Base-by-base conservation (phyloP, 2,329 filamentous ascomycete genomes). In the Neofusicoccum ribis region DNA sequence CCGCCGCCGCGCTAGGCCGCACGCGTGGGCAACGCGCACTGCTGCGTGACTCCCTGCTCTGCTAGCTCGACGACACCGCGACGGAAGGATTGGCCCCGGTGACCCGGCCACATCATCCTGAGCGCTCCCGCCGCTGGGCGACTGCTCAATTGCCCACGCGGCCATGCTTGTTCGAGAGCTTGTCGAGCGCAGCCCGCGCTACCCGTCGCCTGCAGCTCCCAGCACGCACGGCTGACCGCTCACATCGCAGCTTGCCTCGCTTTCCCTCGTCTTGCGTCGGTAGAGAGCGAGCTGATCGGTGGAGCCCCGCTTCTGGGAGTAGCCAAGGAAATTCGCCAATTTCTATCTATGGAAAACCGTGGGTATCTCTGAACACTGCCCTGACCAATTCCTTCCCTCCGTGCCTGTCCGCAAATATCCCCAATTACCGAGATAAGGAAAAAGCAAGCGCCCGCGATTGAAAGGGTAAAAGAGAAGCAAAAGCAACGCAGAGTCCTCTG, bases 291-390 rank as follows among this genome's bases (percentile, higher is more conserved):
- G 27, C 39, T 41, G n/a, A 41, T 34, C 52, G n/a, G 11, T 4
- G 34, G n/a, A 39, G 34, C 41, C 41, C 56, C 56, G 27, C 41
- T 34, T 36, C 27, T 59, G 15, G 11, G 41, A 37, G 17, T 11
- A 47, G 56, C 56, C 56, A 60, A 60, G 31, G 43, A 47, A 60
- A 60, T 36, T 36, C 56, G 37, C 56, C 27, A 46, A 47, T 60
- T 36, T 60, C 56, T 47, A 47, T 60, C 44, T 60, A 36, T 12
- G 41, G 56, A 60, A 60, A 59, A 47, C 56, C 56, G 56, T 60
- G 56, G 56, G 56, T 60, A 60, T 60, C 56, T 60, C 43, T 60
- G 56, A 60, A 60, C 56, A n/a, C 56, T 46, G 56, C 43, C 56
- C 41, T 27, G 31, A 47, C 56, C 56, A 60, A 47, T 37, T 34